phyloP scores from a whole-genome alignment of 495 filamentous ascomycete species.

The Astrothelium macrocarpum region DNA sequence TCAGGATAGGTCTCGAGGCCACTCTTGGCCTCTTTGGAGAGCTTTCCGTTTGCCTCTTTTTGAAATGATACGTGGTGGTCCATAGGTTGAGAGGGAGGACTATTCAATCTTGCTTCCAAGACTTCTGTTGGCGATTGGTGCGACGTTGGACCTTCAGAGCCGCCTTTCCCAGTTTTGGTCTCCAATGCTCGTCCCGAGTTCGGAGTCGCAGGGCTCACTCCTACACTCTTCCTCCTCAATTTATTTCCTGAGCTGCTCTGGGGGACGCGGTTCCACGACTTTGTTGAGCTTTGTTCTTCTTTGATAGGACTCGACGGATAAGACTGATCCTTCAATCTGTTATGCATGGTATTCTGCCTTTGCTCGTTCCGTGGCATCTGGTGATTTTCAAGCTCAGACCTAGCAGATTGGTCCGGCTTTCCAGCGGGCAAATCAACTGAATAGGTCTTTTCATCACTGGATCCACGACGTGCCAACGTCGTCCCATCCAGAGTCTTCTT shows the following conservation, averaged over 20 bases:
- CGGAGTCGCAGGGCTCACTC: not conserved
- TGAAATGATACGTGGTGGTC: not conserved
- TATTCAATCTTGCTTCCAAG: not conserved
- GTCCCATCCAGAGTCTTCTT: not conserved
- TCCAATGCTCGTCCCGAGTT: not conserved
- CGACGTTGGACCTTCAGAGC: not conserved
- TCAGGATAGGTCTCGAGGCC: not conserved
- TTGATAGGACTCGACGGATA: not conserved
- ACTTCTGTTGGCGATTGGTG: not conserved
- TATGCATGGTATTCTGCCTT: not conserved
- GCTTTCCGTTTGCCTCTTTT: not conserved
- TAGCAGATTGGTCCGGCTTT: conserved; percentile 7
- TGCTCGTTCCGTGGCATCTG: conserved; percentile 18
- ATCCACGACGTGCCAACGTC: not conserved
- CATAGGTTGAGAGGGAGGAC: not conserved
- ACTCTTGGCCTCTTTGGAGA: not conserved
- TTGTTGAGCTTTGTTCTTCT: not conserved
- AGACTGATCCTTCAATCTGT: not conserved
- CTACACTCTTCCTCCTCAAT: not conserved
- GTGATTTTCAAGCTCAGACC: conserved; percentile 14
- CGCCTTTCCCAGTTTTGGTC: not conserved
- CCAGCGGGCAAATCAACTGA: not conserved
- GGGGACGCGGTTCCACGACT: not conserved
- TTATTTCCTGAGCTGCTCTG: not conserved
- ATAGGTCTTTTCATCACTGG: not conserved